Conservation (phyloP, 2,329 filamentous ascomycete species). For the Lanzia echinophila region DNA sequence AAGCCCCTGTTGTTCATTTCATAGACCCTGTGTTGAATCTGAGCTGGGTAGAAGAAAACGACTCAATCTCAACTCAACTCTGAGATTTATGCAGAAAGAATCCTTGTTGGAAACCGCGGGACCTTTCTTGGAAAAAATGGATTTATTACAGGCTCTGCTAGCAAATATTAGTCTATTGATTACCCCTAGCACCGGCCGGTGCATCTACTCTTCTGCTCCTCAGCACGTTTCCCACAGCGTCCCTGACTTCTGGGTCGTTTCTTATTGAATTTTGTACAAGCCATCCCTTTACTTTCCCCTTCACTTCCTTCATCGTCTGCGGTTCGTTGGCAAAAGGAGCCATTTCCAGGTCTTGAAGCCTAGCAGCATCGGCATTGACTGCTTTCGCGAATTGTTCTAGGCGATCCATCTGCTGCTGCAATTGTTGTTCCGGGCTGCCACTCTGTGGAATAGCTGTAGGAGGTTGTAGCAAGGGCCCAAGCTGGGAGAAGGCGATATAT, state of each 20-base stretch:
- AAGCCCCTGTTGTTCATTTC: too few relatives aligned
- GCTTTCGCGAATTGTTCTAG: constrained; percentile 54
- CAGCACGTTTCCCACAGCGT: constrained; percentile 65
- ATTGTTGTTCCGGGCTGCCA: constrained; percentile 41
- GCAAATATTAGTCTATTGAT: constrained; percentile 21
- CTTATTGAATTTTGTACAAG: constrained; percentile 80
- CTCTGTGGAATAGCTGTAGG: constrained; percentile 25
- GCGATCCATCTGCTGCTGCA: constrained; percentile 58
- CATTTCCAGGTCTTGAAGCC: constrained; percentile 71
- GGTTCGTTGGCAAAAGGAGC: constrained; percentile 73
- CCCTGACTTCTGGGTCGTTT: constrained; percentile 72
- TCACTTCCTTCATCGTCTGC: constrained; percentile 55
- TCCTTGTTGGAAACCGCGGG: too few relatives aligned
- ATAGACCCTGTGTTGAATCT: too few relatives aligned
- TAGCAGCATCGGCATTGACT: constrained; percentile 61
- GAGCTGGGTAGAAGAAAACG: too few relatives aligned
- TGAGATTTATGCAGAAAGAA: background rate
- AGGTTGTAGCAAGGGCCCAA: constrained; percentile 57
- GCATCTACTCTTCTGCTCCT: constrained; percentile 55
- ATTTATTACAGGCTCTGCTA: background rate
- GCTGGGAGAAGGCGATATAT: constrained; percentile 77
- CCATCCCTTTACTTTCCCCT: constrained; percentile 74
- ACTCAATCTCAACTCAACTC: background rate
- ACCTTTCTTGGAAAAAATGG: background rate
- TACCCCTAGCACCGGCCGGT: constrained; percentile 48